phyloP scores from a whole-genome alignment of 257 asterid genomes.

The Solanum megistacrolobum region DNA sequence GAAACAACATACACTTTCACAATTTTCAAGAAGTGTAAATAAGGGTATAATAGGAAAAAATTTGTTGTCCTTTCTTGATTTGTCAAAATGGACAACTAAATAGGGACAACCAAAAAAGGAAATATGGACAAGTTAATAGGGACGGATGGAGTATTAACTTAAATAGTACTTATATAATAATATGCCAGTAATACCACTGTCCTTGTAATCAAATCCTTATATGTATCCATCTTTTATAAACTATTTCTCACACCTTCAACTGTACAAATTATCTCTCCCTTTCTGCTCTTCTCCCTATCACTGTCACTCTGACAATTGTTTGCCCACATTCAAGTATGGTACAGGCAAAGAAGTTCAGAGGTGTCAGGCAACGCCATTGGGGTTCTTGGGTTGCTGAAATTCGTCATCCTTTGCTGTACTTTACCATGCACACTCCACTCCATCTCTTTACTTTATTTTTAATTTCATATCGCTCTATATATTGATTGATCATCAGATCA shows the following conservation, averaged over 20 bases:
- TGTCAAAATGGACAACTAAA: no score
- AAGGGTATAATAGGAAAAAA: no score
- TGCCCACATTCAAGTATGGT: conserved; percentile 23
- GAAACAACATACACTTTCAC: no score
- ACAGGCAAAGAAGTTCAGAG: conserved; percentile 50
- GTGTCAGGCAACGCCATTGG: conserved; percentile 68
- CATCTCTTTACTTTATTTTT: no score
- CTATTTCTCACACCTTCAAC: background rate
- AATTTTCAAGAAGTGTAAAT: no score
- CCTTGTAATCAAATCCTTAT: background rate
- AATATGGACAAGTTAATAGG: no score
- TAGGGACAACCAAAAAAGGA: no score
- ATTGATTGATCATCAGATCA: background rate
- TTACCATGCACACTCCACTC: background rate
- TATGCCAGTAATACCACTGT: background rate
- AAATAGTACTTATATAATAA: background rate
- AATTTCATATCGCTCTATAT: background rate
- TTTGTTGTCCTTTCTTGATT: no score
- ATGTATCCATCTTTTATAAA: background rate
- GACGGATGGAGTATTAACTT: no score
- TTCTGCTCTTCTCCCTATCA: background rate
- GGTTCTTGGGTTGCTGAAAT: conserved; percentile 69
- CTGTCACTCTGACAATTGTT: background rate
- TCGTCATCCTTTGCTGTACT: conserved; percentile 51
- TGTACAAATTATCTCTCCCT: background rate